Percentiles rank a stretch among this genome's conserved stretches.
These are phyloP conservation scores for Scenedesmus sp. DNA, from an alignment of 163 green algal genomes.

Conservation along the genomic window DNA sequence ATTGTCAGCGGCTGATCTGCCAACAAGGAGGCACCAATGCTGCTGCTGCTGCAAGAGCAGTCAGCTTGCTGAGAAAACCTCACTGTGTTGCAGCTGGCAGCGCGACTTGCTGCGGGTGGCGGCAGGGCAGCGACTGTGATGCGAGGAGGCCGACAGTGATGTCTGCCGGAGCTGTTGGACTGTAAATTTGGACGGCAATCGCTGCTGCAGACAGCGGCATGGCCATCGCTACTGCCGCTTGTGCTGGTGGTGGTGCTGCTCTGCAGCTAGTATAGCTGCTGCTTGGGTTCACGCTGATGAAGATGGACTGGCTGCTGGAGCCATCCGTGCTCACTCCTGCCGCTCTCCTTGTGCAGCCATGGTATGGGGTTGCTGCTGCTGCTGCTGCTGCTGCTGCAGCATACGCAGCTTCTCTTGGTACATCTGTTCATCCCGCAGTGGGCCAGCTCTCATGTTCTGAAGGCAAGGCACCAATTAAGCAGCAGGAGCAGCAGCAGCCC, in stretches of 20 bases:
- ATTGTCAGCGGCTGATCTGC: too few relatives aligned
- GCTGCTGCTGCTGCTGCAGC: conserved; percentile 22
- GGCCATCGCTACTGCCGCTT: background rate
- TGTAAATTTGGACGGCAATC: too few relatives aligned
- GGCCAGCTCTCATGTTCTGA: conserved; percentile 51
- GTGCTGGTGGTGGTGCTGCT: conserved; percentile 18
- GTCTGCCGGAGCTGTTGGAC: background rate
- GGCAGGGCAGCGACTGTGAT: too few relatives aligned
- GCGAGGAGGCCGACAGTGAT: background rate
- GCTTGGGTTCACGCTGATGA: background rate
- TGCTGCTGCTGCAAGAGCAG: too few relatives aligned
- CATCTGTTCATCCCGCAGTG: conserved; percentile 29
- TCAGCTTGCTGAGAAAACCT: too few relatives aligned
- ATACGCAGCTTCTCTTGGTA: conserved; percentile 45
- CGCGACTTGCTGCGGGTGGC: too few relatives aligned
- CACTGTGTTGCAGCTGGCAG: too few relatives aligned
- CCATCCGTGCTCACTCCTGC: background rate
- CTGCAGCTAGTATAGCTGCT: background rate
- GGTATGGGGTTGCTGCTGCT: conserved; percentile 1
- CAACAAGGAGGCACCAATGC: too few relatives aligned
- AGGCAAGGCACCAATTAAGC: background rate
- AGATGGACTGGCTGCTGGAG: background rate
- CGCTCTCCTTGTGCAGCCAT: background rate
- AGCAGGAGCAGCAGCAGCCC: background rate
- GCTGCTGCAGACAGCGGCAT: background rate